Percentiles rank a stretch among this genome's conserved stretches.
phyloP scores from a whole-genome alignment of 192 early-diverging fungal species.

The Backusella australiensis region DNA sequence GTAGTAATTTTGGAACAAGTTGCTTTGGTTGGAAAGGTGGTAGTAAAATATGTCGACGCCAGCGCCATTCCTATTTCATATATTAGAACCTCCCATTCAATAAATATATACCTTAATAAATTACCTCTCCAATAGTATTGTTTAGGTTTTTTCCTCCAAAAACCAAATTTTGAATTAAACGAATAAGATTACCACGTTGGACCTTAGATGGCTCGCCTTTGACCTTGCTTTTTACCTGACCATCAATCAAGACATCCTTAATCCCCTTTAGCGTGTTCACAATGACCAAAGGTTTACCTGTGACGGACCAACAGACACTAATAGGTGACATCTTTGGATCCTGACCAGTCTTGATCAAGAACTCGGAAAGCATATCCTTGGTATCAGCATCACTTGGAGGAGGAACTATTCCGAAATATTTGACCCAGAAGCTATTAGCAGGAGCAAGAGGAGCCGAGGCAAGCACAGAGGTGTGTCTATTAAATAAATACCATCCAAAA shows the following conservation, averaged over 20 bases:
- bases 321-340: conserved; percentile 11
- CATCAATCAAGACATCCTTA: conserved; percentile 33
- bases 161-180: conserved; percentile 26
- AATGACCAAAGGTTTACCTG: conserved; percentile 28
- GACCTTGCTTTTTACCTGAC: conserved; percentile 26
- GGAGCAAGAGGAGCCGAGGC: conserved; percentile 5
- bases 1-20: conserved; percentile 28
- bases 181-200: conserved; percentile 30
- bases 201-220: conserved; percentile 2
- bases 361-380: conserved; percentile 20
- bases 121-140: conserved; percentile 34
- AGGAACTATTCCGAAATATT: conserved; percentile 25
- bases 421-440: conserved; percentile 21
- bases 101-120: neutral
- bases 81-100: neutral
- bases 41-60: conserved; percentile 34
- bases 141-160: conserved; percentile 35
- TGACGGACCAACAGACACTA: conserved; percentile 29
- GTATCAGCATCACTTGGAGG: conserved; percentile 25
- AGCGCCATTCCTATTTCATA: conserved; percentile 34
- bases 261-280: conserved; percentile 30
- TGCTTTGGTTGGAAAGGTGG: conserved; percentile 33
- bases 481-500: neutral
- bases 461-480: conserved; percentile 15
- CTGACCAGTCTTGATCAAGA: conserved; percentile 23